Base-by-base conservation (phyloP, 2,329 filamentous ascomycete species). In the Ceratocystis alfenasii region DNA sequence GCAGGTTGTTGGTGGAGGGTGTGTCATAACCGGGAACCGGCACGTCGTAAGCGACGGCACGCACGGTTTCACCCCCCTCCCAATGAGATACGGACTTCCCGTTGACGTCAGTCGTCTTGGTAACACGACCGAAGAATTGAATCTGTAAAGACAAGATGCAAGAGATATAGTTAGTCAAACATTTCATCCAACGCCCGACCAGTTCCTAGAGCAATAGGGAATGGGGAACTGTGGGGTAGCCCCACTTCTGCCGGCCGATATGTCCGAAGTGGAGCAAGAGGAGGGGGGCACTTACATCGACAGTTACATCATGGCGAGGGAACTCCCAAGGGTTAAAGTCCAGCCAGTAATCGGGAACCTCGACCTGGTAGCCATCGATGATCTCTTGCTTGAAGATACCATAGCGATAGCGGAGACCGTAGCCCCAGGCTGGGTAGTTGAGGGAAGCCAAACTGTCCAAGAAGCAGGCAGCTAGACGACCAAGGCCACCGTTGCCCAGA, bases 261-360 rank as follows among this genome's bases (percentile, higher is more conserved):
- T 15, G 28, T 20, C 28, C 10, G 22, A 17, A 57, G 10, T 57
- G 22, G 25, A 17, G 17, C 20, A 53, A 53, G 2, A 25, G 20
- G 20, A 28, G 15, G n/a, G n/a, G 25, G 8, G 2, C 20, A 74
- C 83, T 77, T 72, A 86, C 83, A 76, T 97, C 90, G 28, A 99
- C 92, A 1, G 88, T 92, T 68, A 99, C 89, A 74, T 99, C 94
- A 75, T 96, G 90, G 70, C 94, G 84, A 53, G 92, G 91, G 73
- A 97, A 99, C 75, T 99, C 94, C 94, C 94, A 99, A 0, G 94
- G 94, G 76, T 99, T 99, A 77, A 97, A 96, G 75, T 97, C 94
- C 65, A 99, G 84, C 94, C 94, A 99, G 78, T 99, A 97, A 75
- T 99, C 94, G 22, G 94, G 94, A 67, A 97, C 89, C 74, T 99